Base-by-base conservation (phyloP, 2,329 filamentous ascomycete species). In the Knufia petricola region DNA sequence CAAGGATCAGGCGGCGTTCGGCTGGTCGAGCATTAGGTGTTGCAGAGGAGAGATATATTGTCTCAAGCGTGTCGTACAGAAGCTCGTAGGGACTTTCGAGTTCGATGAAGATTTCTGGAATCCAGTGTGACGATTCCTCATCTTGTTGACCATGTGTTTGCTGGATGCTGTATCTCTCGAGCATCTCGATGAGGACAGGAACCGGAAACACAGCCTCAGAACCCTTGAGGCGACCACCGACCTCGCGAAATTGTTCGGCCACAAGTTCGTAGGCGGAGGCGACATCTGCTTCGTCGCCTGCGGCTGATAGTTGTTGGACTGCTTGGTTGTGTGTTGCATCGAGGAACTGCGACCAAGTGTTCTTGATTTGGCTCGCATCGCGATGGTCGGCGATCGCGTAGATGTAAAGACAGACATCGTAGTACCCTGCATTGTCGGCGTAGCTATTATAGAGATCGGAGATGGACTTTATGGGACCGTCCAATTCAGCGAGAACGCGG, bases 321-420 rank as follows among this genome's bases (percentile, higher is more conserved):
- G 75, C 77, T 50, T 72, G 69, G 46, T 67, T 69, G 60, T 90
- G 84, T 4, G 81, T 79, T 54, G 82, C 76, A 50, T 85, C 77
- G 53, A 98, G 80, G 17, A 95, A 74, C 58, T 83, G 82, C 60
- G 81, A 76, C 92, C 92, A 98, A 2, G 87, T 94, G 34, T 82
- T 75, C 48, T 78, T 76, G 59, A 98, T 92, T 54, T 92, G 85
- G 36, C 85, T 81, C 1, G 87, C 76, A 60, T 90, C 94, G 59
- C 90, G 84, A 70, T 94, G 87, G 65, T 96, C 88, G 39, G 90
- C 90, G 1, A 84, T 79, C 64, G 94, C 84, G 71, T 89, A 96
- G 60, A 98, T 95, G 51, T 90, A 75, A 7, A 98, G 78, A 63
- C 87, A 95, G 44, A 98, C 78, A 63, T 96, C 92, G 68, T 88